Base-by-base conservation (phyloP, 1,284 basidiomycete genomes). In the Tremellales sp. region DNA sequence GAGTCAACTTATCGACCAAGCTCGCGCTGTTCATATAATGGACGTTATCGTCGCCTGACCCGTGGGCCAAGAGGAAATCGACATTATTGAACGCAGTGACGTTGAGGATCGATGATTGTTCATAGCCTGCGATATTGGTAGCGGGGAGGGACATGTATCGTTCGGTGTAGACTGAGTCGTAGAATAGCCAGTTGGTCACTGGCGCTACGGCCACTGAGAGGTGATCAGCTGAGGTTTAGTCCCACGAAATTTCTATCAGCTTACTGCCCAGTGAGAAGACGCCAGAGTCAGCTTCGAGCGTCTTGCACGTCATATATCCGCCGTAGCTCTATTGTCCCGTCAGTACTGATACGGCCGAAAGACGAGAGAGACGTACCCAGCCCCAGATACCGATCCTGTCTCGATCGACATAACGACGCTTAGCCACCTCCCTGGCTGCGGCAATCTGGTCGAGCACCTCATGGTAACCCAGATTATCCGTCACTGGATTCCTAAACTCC, bases 341-440 rank as follows among this genome's bases (percentile, higher is more conserved):
- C 40, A 58, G 49, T 49, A 19, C 40, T 7, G 7, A 15, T 24
- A 8, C 23, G 33, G 19, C 19, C n/a, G 17, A 6, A 41, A 8
- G 10, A 17, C 22, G 11, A 22, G 21, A 17, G 10, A 17, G 45
- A 45, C 29, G 66, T 56, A 89, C 88, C 90, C 91, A 96, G 41
- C 91, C 91, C 89, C 90, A 94, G 31, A 97, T 84, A 0, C 93
- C 94, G 39, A 97, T 87, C 40, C 89, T 78, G 63, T 80, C 82
- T 36, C 82, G 52, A 53, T 75, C 73, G n/a, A 78, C 66, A 54
- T 76, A 79, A n/a, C 53, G 52, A 51, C 65, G 59, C 57, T 70
- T 68, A 15, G 67, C 67, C 64, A 73, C 70, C 44, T 73, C 70
- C 27, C 66, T 56, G 0, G 91, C 92, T 23, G 86, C 87, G 48